These are phyloP conservation scores for Chytriomyces hyalinus DNA, from an alignment of 192 early-diverging fungal species.

Conservation along the genomic window DNA sequence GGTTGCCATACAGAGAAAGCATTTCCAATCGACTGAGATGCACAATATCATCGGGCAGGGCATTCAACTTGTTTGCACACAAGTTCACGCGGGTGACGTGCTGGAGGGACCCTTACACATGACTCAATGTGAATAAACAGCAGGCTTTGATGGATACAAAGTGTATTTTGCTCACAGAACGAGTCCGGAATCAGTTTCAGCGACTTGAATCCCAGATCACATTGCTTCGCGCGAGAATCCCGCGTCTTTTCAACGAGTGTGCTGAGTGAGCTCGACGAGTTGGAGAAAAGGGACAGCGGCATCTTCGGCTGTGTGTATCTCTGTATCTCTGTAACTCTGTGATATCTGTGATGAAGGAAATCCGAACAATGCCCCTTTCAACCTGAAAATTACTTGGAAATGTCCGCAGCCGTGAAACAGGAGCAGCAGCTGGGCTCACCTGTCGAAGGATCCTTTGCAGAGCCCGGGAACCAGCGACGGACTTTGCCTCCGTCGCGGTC, in stretches of 20 bases:
- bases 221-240: not conserved
- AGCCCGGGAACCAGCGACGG: too few species aligned
- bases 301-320: not conserved
- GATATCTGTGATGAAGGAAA: not conserved
- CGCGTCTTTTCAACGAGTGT: slow-evolving; percentile 1
- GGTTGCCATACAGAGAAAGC: slow-evolving; percentile 46
- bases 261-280: not conserved
- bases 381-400: too few species aligned
- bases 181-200: not conserved
- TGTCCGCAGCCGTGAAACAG: too few species aligned
- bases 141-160: not conserved
- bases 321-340: not conserved
- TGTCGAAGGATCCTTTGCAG: too few species aligned
- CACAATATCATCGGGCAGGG: slow-evolving; percentile 34
- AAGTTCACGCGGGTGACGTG: slow-evolving; percentile 35
- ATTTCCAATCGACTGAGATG: slow-evolving; percentile 43
- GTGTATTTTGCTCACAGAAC: not conserved
- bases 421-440: too few species aligned
- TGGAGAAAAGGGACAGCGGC: slow-evolving; percentile 7
- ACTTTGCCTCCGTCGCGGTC: too few species aligned
- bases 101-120: not conserved
- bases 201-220: not conserved
- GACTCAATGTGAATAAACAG: not conserved
- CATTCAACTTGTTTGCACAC: slow-evolving; percentile 32
- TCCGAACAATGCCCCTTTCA: too few species aligned